phyloP scores from a whole-genome alignment of 805 yeast species.

The Sugiyamaella valdiviana region DNA sequence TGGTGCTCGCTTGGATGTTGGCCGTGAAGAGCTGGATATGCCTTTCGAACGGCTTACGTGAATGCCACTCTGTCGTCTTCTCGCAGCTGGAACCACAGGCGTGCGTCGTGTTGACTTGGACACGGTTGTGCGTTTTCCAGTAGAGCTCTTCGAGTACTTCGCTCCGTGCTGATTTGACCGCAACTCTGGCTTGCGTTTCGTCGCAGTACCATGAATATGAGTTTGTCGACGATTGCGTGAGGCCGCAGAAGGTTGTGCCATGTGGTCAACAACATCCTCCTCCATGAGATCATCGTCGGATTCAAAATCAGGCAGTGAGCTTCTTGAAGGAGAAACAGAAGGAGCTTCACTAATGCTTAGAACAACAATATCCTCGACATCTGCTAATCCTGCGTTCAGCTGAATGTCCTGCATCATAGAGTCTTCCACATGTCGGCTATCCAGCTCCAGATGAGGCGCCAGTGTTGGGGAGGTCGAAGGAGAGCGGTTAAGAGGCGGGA shows the following conservation, averaged over 20 bases:
- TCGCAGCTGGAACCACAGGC: no score
- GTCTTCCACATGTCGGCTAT: background rate
- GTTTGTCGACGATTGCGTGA: background rate
- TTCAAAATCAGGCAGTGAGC: background rate
- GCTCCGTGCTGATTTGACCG: background rate
- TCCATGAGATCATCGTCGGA: background rate
- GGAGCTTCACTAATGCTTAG: background rate
- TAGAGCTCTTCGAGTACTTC: background rate
- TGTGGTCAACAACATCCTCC: background rate
- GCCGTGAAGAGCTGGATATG: no score
- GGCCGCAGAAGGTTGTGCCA: background rate
- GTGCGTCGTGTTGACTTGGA: no score
- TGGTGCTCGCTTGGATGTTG: no score
- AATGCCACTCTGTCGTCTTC: background rate
- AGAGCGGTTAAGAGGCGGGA: no score
- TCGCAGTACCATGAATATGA: background rate
- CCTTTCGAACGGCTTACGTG: background rate
- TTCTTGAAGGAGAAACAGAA: no score
- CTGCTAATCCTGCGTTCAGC: background rate
- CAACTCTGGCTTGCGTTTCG: background rate
- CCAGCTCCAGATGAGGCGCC: background rate
- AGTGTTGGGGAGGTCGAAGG: slow-evolving; percentile 1
- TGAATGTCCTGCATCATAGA: background rate
- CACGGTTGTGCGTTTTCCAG: background rate
- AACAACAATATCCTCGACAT: background rate